These are phyloP conservation scores for Serendipita sp. DNA, from an alignment of 768 basidiomycete genomes.

Conservation along the genomic window DNA sequence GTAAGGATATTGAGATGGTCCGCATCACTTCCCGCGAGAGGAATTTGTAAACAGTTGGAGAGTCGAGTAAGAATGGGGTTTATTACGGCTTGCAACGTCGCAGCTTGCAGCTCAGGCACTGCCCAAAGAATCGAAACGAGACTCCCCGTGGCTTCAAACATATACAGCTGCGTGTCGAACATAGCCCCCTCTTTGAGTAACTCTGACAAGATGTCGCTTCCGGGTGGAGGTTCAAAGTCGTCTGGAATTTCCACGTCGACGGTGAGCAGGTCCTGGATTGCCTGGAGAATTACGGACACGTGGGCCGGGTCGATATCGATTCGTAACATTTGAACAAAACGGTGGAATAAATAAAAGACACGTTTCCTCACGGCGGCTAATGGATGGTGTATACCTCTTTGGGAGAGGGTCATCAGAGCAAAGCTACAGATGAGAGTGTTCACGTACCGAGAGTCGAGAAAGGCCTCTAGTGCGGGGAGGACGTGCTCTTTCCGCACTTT, in stretches of 20 bases:
- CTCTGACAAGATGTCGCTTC: constrained; percentile 44
- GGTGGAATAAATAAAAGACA: constrained; percentile 81
- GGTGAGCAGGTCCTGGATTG: constrained; percentile 57
- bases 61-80: constrained; percentile 45
- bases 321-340: constrained; percentile 72
- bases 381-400: constrained; percentile 73
- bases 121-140: constrained; percentile 64
- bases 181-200: constrained; percentile 53
- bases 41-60: constrained; percentile 43
- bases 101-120: constrained; percentile 47
- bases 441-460: constrained; percentile 66
- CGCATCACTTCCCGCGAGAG: constrained; percentile 42
- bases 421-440: background rate
- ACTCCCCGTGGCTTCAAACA: constrained; percentile 83
- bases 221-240: constrained; percentile 42
- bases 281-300: constrained; percentile 51
- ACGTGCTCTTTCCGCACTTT: constrained; percentile 82
- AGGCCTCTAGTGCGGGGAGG: constrained; percentile 69
- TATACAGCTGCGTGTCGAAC: constrained; percentile 83
- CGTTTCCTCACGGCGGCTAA: constrained; percentile 55
- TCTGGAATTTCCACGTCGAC: constrained; percentile 66
- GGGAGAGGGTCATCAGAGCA: background rate
- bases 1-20: constrained; percentile 56
- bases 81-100: constrained; percentile 57
- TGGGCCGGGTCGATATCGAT: constrained; percentile 63